Percentiles rank a stretch among this genome's conserved stretches.
Conservation (phyloP, 768 basidiomycete genomes). For the Mycena kentingensis region DNA sequence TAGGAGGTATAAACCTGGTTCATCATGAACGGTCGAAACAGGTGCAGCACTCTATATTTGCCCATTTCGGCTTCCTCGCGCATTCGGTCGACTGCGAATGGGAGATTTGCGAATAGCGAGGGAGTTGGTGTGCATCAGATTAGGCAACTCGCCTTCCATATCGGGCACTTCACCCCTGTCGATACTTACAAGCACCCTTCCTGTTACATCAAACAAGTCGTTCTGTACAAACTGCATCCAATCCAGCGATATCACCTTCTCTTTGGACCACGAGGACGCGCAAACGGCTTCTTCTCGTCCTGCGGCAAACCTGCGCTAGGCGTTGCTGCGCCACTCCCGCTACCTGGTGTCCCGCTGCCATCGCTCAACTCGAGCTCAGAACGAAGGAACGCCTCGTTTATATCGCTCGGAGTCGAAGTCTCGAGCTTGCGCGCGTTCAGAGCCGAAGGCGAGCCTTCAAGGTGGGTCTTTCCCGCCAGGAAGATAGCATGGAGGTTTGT, state of each 20-base stretch:
- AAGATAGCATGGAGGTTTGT: slow-evolving; percentile 62
- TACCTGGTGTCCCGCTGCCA: slow-evolving; percentile 13
- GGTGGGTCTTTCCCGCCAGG: slow-evolving; percentile 54
- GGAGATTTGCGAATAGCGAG: too few species aligned
- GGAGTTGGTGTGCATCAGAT: too few species aligned
- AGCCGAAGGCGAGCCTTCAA: slow-evolving; percentile 41
- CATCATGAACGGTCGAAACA: too few species aligned
- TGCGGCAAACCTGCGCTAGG: slow-evolving; percentile 2
- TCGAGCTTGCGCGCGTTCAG: slow-evolving; percentile 68
- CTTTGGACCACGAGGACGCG: slow-evolving; percentile 71
- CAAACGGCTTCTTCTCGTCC: slow-evolving; percentile 53
- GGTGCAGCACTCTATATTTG: too few species aligned
- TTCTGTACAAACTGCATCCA: background rate
- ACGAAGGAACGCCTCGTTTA: slow-evolving; percentile 64
- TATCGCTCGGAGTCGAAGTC: slow-evolving; percentile 76
- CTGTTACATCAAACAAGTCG: too few species aligned
- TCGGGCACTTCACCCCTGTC: too few species aligned
- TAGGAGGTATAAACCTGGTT: too few species aligned
- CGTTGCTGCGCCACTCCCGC: slow-evolving; percentile 22
- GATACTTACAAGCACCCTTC: too few species aligned
- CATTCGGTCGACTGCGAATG: too few species aligned
- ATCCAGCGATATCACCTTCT: slow-evolving; percentile 41
- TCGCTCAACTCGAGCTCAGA: slow-evolving; percentile 51
- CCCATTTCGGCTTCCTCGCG: too few species aligned
- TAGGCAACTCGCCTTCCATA: too few species aligned